Conservation (phyloP, 2,329 filamentous ascomycete species). For the Ceratocystis alfenasii region DNA sequence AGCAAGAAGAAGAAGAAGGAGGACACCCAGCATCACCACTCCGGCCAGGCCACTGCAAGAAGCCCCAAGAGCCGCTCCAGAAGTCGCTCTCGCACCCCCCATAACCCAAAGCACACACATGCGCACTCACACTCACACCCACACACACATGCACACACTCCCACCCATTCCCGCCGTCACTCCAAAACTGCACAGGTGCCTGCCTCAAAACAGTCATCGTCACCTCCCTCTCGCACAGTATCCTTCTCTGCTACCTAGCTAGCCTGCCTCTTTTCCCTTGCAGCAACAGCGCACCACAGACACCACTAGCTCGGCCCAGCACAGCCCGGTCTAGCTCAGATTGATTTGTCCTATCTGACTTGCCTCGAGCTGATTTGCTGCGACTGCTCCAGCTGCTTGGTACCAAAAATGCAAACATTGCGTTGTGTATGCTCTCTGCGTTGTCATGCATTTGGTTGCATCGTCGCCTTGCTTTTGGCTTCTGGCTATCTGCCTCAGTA, state of each 20-base stretch:
- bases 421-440: neutral
- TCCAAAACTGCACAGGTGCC: slow-evolving; percentile 15
- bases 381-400: neutral
- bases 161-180: slow-evolving; percentile 13
- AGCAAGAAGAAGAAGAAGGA: neutral
- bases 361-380: neutral
- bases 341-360: neutral
- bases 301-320: neutral
- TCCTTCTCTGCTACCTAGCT: neutral
- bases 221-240: neutral
- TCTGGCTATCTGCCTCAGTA: too few relatives aligned
- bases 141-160: neutral
- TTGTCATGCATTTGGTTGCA: neutral
- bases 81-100: neutral
- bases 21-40: neutral
- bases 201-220: slow-evolving; percentile 2
- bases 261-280: too few relatives aligned
- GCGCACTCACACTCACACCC: neutral
- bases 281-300: too few relatives aligned
- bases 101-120: neutral
- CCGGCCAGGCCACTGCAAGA: slow-evolving; percentile 22
- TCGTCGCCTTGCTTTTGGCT: too few relatives aligned
- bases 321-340: neutral
- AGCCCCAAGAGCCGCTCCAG: neutral
- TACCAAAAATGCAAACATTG: neutral